Base-by-base conservation (phyloP, 2,329 filamentous ascomycete genomes). In the Talaromyces sp. region DNA sequence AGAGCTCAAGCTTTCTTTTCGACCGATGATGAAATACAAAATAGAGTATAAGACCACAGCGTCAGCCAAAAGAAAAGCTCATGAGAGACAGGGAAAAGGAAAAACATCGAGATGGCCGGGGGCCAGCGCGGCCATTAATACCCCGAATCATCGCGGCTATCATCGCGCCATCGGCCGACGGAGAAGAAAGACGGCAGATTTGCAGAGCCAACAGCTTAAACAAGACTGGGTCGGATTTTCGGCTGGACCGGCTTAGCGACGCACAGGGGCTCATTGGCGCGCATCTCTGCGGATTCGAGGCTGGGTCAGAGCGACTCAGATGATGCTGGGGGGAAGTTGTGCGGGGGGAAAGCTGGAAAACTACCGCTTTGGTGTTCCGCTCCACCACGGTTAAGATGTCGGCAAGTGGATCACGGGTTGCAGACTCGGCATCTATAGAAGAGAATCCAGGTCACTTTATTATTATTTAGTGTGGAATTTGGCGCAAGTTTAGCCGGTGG, bases 311-410 rank as follows among this genome's bases (percentile, higher is more conserved):
- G 23, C 23, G 23, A 23, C 23, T 23, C 23, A 23, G 23, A 23
- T 23, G 23, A 23, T 23, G 23, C 23, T 23, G 23, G 23, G 23
- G 23, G 23, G 23, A 23, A 23, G 23, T 36, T 12, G 44, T 47
- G 44, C 44, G 44, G 44, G 44, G 44, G 18, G 5, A 5, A 42
- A 42, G 36, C 14, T 9, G 33, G 4, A 14, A 47, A 14, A 23
- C 9, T 47, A 47, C 44, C 44, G 44, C 3, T 47, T 47, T 23
- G 44, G 18, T 18, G 5, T 27, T 47, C 44, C 44, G 23, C 61
- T 60, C 57, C 61, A 60, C 57, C 51, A 44, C 33, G 53, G 61
- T 53, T 56, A 52, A 62, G 54, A 57, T 60, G 60, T 63, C 61
- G 61, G 61, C 61, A 63, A 63, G 61, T 63, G 61, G 57, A 54